Evolutionary conservation across 1,284 basidiomycete species (phyloP), one percentile per base, ranked within the genome.

Genomic region (Phaffia rhodozyma): DNA sequence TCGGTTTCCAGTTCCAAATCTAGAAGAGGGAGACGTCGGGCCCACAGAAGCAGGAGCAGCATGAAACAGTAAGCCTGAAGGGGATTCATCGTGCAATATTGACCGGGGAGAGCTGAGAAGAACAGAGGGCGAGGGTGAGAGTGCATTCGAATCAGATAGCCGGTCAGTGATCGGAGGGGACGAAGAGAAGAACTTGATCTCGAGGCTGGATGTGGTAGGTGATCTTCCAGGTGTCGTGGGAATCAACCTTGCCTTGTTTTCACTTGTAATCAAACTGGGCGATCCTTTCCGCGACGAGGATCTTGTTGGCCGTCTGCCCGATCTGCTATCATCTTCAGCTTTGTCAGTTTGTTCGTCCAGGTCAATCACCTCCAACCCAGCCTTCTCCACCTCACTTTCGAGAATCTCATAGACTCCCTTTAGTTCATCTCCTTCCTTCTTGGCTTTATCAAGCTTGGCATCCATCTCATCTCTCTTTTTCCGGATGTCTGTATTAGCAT

Each of bases 371-470:
- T 81, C 72, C 23, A 77, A 65, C 60, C 72, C 70, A 13, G 64
- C 77, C 9, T 81, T 73, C 32, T 79, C 76, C 52, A 81, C 79
- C 20, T 80, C 81, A 55, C 83, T 83, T 47, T 80, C 80, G 43
- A 89, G 77, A 60, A 79, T 84, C 66, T 89, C 87, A 68, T 89
- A 91, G 5, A 83, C 79, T 58, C 80, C 80, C 55, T 80, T 80
- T 65, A 90, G 86, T 57, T 80, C 82, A 56, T 84, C 81, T 0
- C 84, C 84, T 68, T 90, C 87, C 63, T 79, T 78, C 67, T 85
- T 84, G 9, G 86, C 86, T 4, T 81, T 79, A n/a, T 80, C 79
- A 29, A 89, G 76, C 62, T 84, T 82, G 32, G 76, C 75, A 20
- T 80, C 77, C 0, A 87, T 86, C 66, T 81, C 80, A 1, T 74